Conservation (phyloP, 768 basidiomycete genomes). For the Boletus subcaerulescens region DNA sequence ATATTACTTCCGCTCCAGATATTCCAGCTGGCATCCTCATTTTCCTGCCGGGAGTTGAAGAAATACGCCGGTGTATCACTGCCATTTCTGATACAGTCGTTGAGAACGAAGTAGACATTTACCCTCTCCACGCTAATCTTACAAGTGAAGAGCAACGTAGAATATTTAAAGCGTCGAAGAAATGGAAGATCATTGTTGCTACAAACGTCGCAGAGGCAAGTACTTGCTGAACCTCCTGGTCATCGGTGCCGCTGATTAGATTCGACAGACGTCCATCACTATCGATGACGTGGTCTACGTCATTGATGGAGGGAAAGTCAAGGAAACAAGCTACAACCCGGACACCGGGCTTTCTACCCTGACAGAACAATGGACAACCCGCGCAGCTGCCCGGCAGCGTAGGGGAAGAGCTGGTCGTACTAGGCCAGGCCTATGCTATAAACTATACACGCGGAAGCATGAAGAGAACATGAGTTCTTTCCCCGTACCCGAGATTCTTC, state of each 20-base stretch:
- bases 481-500: slow-evolving; percentile 83
- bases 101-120: slow-evolving; percentile 43
- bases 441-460: slow-evolving; percentile 75
- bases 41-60: slow-evolving; percentile 89
- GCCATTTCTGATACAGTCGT: slow-evolving; percentile 41
- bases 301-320: slow-evolving; percentile 81
- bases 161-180: slow-evolving; percentile 62
- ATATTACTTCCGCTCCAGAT: slow-evolving; percentile 52
- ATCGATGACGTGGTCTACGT: slow-evolving; percentile 89
- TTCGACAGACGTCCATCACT: slow-evolving; percentile 74
- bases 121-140: slow-evolving; percentile 89
- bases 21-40: slow-evolving; percentile 69
- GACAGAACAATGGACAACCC: slow-evolving; percentile 75
- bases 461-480: slow-evolving; percentile 68
- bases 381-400: slow-evolving; percentile 79
- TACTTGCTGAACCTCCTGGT: neutral
- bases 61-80: slow-evolving; percentile 76
- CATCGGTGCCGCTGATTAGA: neutral
- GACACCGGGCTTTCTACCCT: slow-evolving; percentile 71
- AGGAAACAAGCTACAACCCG: slow-evolving; percentile 73
- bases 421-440: slow-evolving; percentile 79
- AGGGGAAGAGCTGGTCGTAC: slow-evolving; percentile 90
- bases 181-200: slow-evolving; percentile 83
- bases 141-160: slow-evolving; percentile 78
- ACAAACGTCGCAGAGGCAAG: slow-evolving; percentile 90